Base-by-base conservation (phyloP, 805 yeast genomes). In the Spathaspora boniae region DNA sequence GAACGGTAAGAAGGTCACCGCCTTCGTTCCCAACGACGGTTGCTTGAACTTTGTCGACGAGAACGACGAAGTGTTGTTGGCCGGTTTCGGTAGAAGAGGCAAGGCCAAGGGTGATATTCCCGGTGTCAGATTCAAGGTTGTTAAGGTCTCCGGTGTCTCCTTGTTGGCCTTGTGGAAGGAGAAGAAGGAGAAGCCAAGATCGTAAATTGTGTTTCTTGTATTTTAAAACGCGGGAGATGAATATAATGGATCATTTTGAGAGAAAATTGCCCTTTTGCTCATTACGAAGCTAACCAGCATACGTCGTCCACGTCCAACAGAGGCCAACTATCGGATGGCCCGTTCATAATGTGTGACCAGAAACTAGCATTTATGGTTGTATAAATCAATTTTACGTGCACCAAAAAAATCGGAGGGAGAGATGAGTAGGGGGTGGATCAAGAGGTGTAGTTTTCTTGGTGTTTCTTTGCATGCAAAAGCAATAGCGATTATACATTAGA, bases 71-170 rank as follows among this genome's bases (percentile, higher is more conserved):
- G 99, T 93, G 62, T 80, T 93, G 65, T 81, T 93, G 62, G 98
- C 99, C 65, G 99, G 99, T 82, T 93, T 93, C 88, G 99, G 99
- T 87, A 88, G 98, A 80, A 93, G 96, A 83, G 98, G 98, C 81
- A 93, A 93, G 83, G 98, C 98, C 74, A 93, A 93, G 95, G 98
- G 99, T 82, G 99, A 93, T 89, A 91, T 93, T 69, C 98, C 98
- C 74, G 99, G 99, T 87, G 99, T 93, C 70, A 93, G 99, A 86
- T 93, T 93, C 88, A 93, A 93, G 86, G 99, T 93, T 71, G 99
- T 93, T 72, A 93, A 93, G 82, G 99, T 93, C 62, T 86, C 98
- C 61, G 98, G 98, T 86, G 98, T 94, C 65, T 93, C 98, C 61
- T 82, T 93, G 74, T 82, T 89, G 71, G 98, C 99, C 72, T 83